These are phyloP conservation scores for Myxozyma melibiosi DNA, from an alignment of 805 yeast species.

Conservation along the genomic window DNA sequence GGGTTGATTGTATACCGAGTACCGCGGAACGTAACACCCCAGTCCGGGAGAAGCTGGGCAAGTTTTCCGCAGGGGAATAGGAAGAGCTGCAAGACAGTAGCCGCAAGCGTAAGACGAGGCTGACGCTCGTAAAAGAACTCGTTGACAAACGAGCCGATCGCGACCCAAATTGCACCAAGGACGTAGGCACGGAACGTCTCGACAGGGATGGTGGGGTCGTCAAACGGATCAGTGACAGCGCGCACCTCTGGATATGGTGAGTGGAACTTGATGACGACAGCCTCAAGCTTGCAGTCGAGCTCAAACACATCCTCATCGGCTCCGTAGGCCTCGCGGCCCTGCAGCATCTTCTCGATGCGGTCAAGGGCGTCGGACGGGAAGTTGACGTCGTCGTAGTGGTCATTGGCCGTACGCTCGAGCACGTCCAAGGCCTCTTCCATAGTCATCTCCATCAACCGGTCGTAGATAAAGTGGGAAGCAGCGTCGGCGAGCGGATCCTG, in stretches of 20 bases:
- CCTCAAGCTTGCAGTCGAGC: constrained; percentile 47
- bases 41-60: constrained; percentile 18
- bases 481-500: constrained; percentile 23
- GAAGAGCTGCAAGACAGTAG: constrained; percentile 65
- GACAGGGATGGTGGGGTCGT: constrained; percentile 50
- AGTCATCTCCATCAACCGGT: constrained; percentile 12
- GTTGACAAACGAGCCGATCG: constrained; percentile 62
- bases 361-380: constrained; percentile 41
- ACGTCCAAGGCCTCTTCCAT: constrained; percentile 47
- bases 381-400: constrained; percentile 54
- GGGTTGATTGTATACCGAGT: constrained; percentile 52
- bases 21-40: constrained; percentile 39
- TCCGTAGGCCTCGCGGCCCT: constrained; percentile 22
- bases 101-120: constrained; percentile 58
- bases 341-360: constrained; percentile 15
- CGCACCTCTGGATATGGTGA: constrained; percentile 66
- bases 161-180: constrained; percentile 54
- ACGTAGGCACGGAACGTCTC: constrained; percentile 59
- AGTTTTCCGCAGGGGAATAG: constrained; percentile 61
- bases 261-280: constrained; percentile 46
- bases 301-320: constrained; percentile 12
- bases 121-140: constrained; percentile 60
- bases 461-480: constrained; percentile 15
- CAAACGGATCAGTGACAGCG: constrained; percentile 56
- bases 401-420: constrained; percentile 45